These are phyloP conservation scores for Populus simonii DNA, from an alignment of 345 rosid genomes.

Conservation along the genomic window DNA sequence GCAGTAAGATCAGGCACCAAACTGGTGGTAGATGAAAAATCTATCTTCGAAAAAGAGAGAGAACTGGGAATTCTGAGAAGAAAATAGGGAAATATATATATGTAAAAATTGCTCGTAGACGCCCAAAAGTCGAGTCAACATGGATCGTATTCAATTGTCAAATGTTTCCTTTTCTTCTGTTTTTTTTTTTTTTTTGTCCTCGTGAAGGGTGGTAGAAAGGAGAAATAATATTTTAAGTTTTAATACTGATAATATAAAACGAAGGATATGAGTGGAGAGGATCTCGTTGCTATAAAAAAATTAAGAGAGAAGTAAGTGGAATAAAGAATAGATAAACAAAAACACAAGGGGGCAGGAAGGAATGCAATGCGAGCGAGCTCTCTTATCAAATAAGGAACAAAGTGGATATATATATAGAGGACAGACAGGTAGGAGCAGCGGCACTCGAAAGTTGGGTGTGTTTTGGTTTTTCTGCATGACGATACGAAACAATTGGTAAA, in stretches of 20 bases:
- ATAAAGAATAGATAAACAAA: neutral
- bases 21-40: too few relatives aligned
- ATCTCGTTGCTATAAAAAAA: too few relatives aligned
- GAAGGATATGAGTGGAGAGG: too few relatives aligned
- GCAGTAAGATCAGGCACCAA: too few relatives aligned
- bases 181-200: too few relatives aligned
- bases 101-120: neutral
- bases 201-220: neutral
- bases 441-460: neutral
- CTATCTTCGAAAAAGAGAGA: too few relatives aligned
- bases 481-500: neutral
- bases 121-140: neutral
- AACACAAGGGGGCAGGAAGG: neutral
- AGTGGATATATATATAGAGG: constrained; percentile 1
- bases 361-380: neutral
- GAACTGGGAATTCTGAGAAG: too few relatives aligned
- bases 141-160: neutral
- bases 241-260: too few relatives aligned
- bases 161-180: too few relatives aligned
- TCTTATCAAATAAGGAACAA: too few relatives aligned
- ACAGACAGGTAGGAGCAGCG: neutral
- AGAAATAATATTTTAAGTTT: too few relatives aligned
- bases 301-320: neutral
- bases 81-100: too few relatives aligned
- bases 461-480: neutral